These are phyloP conservation scores for Aureobasidium melanogenum DNA, from an alignment of 2,329 filamentous ascomycete species.

Conservation along the genomic window DNA sequence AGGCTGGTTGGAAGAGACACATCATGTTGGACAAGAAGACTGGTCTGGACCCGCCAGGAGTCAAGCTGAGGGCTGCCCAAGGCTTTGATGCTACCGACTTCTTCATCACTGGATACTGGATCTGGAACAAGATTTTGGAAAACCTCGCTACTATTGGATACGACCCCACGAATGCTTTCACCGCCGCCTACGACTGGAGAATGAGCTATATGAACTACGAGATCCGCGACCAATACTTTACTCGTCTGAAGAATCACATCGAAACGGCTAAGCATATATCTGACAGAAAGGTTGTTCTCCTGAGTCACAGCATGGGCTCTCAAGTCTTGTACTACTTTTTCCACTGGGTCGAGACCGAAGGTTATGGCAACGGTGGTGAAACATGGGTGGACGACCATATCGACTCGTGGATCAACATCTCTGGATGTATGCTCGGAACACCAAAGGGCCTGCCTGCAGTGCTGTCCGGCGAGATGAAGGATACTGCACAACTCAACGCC, in stretches of 20 bases:
- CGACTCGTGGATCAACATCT: slow-evolving; percentile 97
- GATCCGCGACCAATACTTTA: slow-evolving; percentile 86
- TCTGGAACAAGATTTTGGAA: slow-evolving; percentile 97
- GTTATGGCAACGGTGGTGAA: slow-evolving; percentile 68
- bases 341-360: slow-evolving; percentile 71
- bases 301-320: slow-evolving; percentile 96
- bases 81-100: slow-evolving; percentile 98
- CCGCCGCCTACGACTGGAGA: slow-evolving; percentile 80
- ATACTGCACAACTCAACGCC: slow-evolving; percentile 90
- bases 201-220: slow-evolving; percentile 86
- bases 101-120: slow-evolving; percentile 87
- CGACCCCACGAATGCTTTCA: slow-evolving; percentile 70
- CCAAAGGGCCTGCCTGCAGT: slow-evolving; percentile 85
- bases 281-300: slow-evolving; percentile 70
- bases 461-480: slow-evolving; percentile 94
- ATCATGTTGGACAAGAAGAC: slow-evolving; percentile 94
- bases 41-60: slow-evolving; percentile 78
- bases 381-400: slow-evolving; percentile 86
- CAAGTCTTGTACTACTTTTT: slow-evolving; percentile 85
- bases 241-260: slow-evolving; percentile 79
- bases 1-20: slow-evolving; percentile 88
- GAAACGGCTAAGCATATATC: slow-evolving; percentile 69
- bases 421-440: slow-evolving; percentile 93
- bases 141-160: slow-evolving; percentile 95
- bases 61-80: slow-evolving; percentile 88